Evolutionary conservation across 2,329 filamentous ascomycete genomes (phyloP), one percentile per base, ranked within the genome.

Genomic region (Tolypocladium ovalisporum): DNA sequence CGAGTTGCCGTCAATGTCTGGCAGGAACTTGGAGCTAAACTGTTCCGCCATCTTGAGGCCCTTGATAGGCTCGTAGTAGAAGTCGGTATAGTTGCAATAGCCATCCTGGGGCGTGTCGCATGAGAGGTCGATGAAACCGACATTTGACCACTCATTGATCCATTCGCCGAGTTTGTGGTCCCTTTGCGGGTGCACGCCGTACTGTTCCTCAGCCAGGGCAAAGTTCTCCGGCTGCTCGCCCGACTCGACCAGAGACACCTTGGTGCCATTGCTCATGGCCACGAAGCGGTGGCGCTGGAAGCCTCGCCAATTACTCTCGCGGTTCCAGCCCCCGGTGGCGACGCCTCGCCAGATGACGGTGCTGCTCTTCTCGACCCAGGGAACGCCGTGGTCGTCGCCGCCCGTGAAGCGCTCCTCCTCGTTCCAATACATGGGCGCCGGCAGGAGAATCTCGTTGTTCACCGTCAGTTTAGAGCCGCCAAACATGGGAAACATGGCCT

Each of bases 231-330:
- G 71, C 59, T 75, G 70, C 8, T 64, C 55, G 15, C 71, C 71
- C 3, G 70, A 64, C 62, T 86, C 80, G 3, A 79, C 80, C 8
- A 70, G 66, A 7, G 65, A 64, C 4, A 88, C 74, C 57, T 76
- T 78, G 9, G 85, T 87, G 13, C 76, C 80, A 63, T 91, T 90
- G 65, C 85, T 80, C 84, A 90, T 87, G 52, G 83, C 77, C 2
- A 90, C 79, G 66, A 91, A 89, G 2, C 88, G 85, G 66, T 90
- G 88, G 4, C 88, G 82, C 61, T 91, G 87, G 65, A 90, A 90
- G 0, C 83, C 80, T 13, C 76, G 80, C 88, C 88, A 91, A 63
- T 85, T 90, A 34, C 78, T 63, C 68, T 76, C 64, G 62, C 76
- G 72, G 62, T 87, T 84, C 42, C 72, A 71, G 1, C 85, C 86